These are phyloP conservation scores for Zasmidium citrigriseum DNA, from an alignment of 2,329 filamentous ascomycete species.

Conservation along the genomic window DNA sequence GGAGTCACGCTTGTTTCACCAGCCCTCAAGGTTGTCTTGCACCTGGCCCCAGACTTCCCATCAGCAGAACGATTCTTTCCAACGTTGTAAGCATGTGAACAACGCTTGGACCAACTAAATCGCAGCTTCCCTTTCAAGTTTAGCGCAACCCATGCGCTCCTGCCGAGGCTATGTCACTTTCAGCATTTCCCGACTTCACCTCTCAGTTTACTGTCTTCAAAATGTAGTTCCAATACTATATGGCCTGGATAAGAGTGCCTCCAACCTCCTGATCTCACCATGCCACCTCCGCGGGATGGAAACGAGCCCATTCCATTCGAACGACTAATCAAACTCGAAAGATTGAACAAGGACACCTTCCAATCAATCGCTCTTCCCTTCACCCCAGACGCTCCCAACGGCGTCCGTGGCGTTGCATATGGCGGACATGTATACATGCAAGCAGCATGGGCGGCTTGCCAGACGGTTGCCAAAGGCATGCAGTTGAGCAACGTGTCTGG, in stretches of 20 bases:
- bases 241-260: neutral
- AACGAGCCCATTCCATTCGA: slow-evolving; percentile 36
- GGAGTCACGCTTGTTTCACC: too few relatives aligned
- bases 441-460: slow-evolving; percentile 55
- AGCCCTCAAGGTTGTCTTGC: too few relatives aligned
- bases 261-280: neutral
- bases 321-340: slow-evolving; percentile 39
- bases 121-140: neutral
- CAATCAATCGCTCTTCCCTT: slow-evolving; percentile 41
- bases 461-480: slow-evolving; percentile 51
- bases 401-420: slow-evolving; percentile 42
- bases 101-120: too few relatives aligned
- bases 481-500: slow-evolving; percentile 55
- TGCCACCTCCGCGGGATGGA: slow-evolving; percentile 18
- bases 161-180: neutral
- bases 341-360: slow-evolving; percentile 37
- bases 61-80: too few relatives aligned
- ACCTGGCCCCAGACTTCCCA: too few relatives aligned
- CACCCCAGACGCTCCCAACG: slow-evolving; percentile 31
- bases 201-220: neutral
- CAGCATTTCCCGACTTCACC: neutral
- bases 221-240: neutral
- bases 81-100: too few relatives aligned
- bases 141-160: neutral
- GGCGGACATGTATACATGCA: slow-evolving; percentile 58